Evolutionary conservation across 2,329 filamentous ascomycete genomes (phyloP).

Genomic region (Cadophora luteo-olivacea): DNA sequence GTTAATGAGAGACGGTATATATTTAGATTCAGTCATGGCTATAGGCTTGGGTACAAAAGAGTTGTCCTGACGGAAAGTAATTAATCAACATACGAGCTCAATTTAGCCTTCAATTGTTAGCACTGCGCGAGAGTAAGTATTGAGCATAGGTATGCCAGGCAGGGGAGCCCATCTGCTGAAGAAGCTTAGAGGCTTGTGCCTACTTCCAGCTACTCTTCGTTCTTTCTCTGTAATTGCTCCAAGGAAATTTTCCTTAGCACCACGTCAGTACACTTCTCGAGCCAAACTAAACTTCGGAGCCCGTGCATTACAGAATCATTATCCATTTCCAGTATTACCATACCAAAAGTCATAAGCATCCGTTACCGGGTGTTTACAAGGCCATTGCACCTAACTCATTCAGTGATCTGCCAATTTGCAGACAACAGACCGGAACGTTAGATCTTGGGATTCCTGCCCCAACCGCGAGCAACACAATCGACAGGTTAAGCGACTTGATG

Average conservation of each 20-base stretch:
- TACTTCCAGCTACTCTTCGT: not conserved
- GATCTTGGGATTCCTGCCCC: not conserved
- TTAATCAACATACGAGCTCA: slow-evolving; percentile 9
- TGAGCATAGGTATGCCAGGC: not conserved
- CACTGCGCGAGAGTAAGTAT: not conserved
- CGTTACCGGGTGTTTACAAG: not conserved
- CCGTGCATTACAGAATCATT: not conserved
- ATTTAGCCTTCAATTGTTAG: not conserved
- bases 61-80: not conserved
- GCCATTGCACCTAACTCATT: not conserved
- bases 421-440: not conserved
- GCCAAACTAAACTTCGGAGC: not conserved
- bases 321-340: not conserved
- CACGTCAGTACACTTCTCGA: not conserved
- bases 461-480: not conserved
- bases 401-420: not conserved
- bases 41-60: not conserved
- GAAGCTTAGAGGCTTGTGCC: not conserved
- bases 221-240: not conserved
- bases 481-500: not conserved
- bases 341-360: too few species aligned
- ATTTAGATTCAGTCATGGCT: not conserved
- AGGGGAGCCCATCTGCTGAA: not conserved
- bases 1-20: not conserved
- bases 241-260: not conserved